Evolutionary conservation across 1,284 basidiomycete species (phyloP).

Genomic region (Apiotrichum gracile): DNA sequence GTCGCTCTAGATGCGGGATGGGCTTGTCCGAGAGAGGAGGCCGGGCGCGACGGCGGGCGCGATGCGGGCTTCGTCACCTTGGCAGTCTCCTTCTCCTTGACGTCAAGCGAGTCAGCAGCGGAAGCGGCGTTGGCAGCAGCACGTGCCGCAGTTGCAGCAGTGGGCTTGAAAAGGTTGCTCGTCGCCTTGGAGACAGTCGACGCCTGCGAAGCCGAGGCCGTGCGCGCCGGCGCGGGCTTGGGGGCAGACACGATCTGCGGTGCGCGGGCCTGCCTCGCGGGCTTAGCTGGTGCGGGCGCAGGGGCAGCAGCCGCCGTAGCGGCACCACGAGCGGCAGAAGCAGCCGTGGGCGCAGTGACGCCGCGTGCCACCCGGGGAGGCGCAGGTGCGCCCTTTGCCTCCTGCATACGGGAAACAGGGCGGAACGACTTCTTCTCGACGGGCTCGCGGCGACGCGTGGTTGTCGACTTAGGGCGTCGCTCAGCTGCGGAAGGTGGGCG

Average conservation of each 20-base stretch:
- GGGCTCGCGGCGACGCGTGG: background rate
- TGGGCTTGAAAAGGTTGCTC: constrained; percentile 12
- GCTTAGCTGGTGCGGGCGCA: background rate
- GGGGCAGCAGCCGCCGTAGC: background rate
- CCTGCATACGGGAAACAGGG: background rate
- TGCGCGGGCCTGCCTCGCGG: background rate
- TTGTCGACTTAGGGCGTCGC: background rate
- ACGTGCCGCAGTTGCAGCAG: constrained; percentile 15
- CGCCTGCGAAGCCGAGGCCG: constrained; percentile 3
- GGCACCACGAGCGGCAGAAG: background rate
- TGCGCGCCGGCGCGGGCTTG: constrained; percentile 1
- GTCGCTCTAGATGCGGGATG: background rate
- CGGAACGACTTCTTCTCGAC: constrained; percentile 15
- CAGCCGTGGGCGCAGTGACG: background rate
- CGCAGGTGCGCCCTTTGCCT: constrained; percentile 11
- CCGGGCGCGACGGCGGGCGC: background rate
- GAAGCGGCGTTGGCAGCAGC: constrained; percentile 3
- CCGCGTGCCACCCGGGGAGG: constrained; percentile 9
- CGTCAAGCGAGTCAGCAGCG: background rate
- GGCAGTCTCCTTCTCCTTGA: background rate
- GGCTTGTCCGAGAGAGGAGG: background rate
- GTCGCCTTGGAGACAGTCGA: background rate
- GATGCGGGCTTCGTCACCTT: background rate
- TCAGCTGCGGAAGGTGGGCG: background rate
- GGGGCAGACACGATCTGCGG: constrained; percentile 1